Conservation (phyloP, 2,329 filamentous ascomycete genomes). For the Aspergillus sp. region DNA sequence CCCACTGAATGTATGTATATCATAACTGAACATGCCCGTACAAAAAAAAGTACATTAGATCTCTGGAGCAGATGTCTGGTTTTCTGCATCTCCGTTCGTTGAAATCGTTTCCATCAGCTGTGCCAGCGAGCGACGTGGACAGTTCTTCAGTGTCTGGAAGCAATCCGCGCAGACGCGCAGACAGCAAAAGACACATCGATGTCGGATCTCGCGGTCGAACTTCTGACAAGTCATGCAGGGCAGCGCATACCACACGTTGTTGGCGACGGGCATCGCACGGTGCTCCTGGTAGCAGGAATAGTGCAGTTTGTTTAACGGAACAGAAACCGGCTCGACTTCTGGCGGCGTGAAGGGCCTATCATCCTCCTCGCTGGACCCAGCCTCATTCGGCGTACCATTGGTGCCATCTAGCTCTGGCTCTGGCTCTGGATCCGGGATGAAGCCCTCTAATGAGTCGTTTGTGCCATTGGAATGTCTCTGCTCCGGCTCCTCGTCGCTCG, state of each 20-base stretch:
- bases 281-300: slow-evolving; percentile 43
- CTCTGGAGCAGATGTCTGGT: not conserved
- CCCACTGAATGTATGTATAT: not conserved
- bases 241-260: slow-evolving; percentile 41
- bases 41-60: not conserved
- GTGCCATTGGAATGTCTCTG: slow-evolving; percentile 14
- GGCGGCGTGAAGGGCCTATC: slow-evolving; percentile 26
- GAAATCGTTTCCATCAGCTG: slow-evolving; percentile 30
- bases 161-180: slow-evolving; percentile 41
- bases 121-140: slow-evolving; percentile 31
- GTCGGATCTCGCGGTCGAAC: slow-evolving; percentile 36
- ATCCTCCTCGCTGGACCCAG: slow-evolving; percentile 20
- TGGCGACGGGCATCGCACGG: slow-evolving; percentile 33
- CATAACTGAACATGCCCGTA: not conserved
- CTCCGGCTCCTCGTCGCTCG: slow-evolving; percentile 13
- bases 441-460: slow-evolving; percentile 30
- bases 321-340: slow-evolving; percentile 34
- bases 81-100: not conserved
- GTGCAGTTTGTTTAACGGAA: slow-evolving; percentile 37
- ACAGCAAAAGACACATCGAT: slow-evolving; percentile 44
- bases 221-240: slow-evolving; percentile 47
- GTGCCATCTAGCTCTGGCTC: slow-evolving; percentile 19
- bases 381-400: slow-evolving; percentile 17
- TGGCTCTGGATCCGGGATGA: slow-evolving; percentile 36
- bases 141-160: slow-evolving; percentile 33